Evolutionary conservation across 148 eudicot species (phyloP), one percentile per base, ranked within the genome.

Genomic region (Cornus florida): DNA sequence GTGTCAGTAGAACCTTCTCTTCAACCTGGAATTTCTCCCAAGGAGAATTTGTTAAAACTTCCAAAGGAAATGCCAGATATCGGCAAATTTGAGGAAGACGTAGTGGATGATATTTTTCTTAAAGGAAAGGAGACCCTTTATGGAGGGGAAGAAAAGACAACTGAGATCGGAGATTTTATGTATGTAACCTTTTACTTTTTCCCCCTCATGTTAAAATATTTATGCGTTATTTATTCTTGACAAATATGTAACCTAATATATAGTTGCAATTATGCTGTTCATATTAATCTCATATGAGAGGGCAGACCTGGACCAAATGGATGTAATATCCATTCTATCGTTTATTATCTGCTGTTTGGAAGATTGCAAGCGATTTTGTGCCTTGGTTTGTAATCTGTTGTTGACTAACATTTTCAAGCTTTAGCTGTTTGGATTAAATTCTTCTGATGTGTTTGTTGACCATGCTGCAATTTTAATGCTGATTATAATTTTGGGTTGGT

Each of bases 131-230:
- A 80, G 31, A 68, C 64, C 41, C 50, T 67, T 2, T 60, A 70
- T 75, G 82, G 69, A 67, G 85, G 53, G 62, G 87, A 83, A 78
- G 94, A 72, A 74, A 86, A 83, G 23, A 75, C 75, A 75, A 80
- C 86, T 66, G 89, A 84, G 33, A 41, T 62, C 62, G 86, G 79
- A 76, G 86, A 82, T 82, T 57, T 82, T 72, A 79, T 75, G 97
- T 94, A 92, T 67, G 97, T 81, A 62, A 38, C 20, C 31, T 74
- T 72, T 71, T 77, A 57, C 53, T 6, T 56, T 69, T 23, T 60
- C 38, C 20, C 46, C 16, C 23, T 77, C 39, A 50, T 69, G 41
- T 16, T 8, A 12, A 39, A 56, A 70, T 23, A 20, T 20, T 7
- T 39, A 50, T 77, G 19, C 72, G 67, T 22, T 48, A 6, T 67